Evolutionary conservation across 495 filamentous ascomycete species (phyloP).

Genomic region (Hyaloscypha finlandica): DNA sequence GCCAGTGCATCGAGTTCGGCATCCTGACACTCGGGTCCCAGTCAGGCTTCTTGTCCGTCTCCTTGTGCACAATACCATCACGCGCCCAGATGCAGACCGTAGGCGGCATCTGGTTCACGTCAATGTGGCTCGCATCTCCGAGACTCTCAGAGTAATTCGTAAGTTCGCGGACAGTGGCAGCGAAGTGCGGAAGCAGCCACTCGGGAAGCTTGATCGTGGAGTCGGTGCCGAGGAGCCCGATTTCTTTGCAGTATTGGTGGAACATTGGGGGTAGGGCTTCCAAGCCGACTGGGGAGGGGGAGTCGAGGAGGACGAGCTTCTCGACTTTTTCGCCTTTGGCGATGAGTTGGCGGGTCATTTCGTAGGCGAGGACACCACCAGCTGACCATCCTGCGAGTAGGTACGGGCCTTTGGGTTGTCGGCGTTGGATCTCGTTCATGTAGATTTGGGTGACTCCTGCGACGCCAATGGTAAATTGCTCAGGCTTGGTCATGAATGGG

Average conservation of each 20-base stretch:
- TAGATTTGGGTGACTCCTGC: slow-evolving; percentile 58
- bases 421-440: slow-evolving; percentile 61
- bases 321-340: slow-evolving; percentile 69
- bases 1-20: slow-evolving; percentile 27
- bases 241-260: slow-evolving; percentile 75
- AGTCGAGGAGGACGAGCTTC: slow-evolving; percentile 78
- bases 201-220: slow-evolving; percentile 60
- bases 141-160: slow-evolving; percentile 58
- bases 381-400: slow-evolving; percentile 78
- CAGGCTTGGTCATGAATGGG: slow-evolving; percentile 60
- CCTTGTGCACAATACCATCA: slow-evolving; percentile 59
- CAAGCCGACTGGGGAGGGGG: slow-evolving; percentile 75
- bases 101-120: slow-evolving; percentile 54
- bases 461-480: slow-evolving; percentile 57
- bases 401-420: slow-evolving; percentile 69
- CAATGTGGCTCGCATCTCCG: slow-evolving; percentile 53
- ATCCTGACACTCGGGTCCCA: slow-evolving; percentile 54
- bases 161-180: slow-evolving; percentile 71
- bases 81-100: slow-evolving; percentile 77
- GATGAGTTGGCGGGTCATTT: slow-evolving; percentile 72
- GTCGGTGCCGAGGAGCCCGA: slow-evolving; percentile 76
- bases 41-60: slow-evolving; percentile 58
- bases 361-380: slow-evolving; percentile 86
- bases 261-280: slow-evolving; percentile 76
- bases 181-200: slow-evolving; percentile 87